These are phyloP conservation scores for Exophiala viscosa DNA, from an alignment of 2,329 filamentous ascomycete species.

Conservation along the genomic window DNA sequence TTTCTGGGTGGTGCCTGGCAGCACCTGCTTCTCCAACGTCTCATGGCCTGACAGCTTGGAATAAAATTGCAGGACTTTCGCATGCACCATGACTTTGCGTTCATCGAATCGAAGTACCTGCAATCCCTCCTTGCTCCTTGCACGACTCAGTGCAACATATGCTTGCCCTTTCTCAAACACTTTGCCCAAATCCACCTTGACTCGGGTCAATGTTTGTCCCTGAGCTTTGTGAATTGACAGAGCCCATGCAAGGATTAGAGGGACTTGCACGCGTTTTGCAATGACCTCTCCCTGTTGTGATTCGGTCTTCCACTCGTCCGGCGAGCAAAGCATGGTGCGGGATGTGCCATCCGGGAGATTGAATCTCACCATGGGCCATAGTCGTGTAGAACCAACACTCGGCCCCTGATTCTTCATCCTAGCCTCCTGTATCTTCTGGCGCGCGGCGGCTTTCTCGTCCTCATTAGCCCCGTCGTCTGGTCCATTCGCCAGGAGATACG, in stretches of 20 bases:
- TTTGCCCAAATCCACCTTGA: conserved; percentile 87
- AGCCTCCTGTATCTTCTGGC: conserved; percentile 54
- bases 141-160: conserved; percentile 92
- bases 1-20: conserved; percentile 30
- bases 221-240: conserved; percentile 97
- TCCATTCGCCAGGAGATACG: conserved; percentile 42
- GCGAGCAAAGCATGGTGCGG: conserved; percentile 73
- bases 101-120: conserved; percentile 88
- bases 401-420: conserved; percentile 47
- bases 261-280: conserved; percentile 76
- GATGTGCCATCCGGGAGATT: conserved; percentile 71
- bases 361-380: conserved; percentile 84
- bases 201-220: conserved; percentile 86
- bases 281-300: conserved; percentile 92
- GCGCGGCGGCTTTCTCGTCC: conserved; percentile 39
- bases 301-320: conserved; percentile 94
- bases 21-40: conserved; percentile 33
- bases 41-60: conserved; percentile 73
- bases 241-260: conserved; percentile 93
- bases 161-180: conserved; percentile 98
- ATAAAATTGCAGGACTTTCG: conserved; percentile 82
- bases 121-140: conserved; percentile 78
- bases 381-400: conserved; percentile 49
- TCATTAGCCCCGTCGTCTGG: conserved; percentile 46
- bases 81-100: conserved; percentile 89